Base-by-base conservation (phyloP, 352 stramenopile species). In the Phytophthora lateralis region DNA sequence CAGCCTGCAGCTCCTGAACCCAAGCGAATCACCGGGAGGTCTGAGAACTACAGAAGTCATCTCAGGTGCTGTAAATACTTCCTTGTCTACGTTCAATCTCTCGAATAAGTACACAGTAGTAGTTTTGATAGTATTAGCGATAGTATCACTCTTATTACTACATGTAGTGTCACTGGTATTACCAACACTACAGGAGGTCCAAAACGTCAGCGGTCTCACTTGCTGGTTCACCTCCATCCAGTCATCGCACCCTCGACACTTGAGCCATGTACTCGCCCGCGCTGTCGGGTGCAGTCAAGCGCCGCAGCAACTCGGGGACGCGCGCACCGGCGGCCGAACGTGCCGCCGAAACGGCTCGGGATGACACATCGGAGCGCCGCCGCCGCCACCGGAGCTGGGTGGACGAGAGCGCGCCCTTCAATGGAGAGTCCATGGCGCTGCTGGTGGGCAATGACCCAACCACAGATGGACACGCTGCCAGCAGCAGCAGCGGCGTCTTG, bases 261-360 rank as follows among this genome's bases (percentile, higher is more conserved):
- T 9, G 18, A 18, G 14, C 24, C 27, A 89, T 90, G 81, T 71
- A 77, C 62, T 90, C 81, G 44, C 81, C 81, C 5, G 81, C 81
- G n/a, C 63, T 90, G 7, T 89, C 78, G 1, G 81, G 81, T 29
- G 81, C 77, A 14, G 71, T 75, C 30, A 77, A 71, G 38, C 75
- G 70, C 39, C 82, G 75, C 18, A 64, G 68, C 42, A 80, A 63
- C 55, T 71, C 71, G 46, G 75, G 65, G 24, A 55, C 72, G 9
- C 62, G 67, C 12, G 27, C 47, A 17, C 62, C 52, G 17, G 29
- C 61, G 68, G 55, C 58, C 35, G 60, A 55, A 30, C 58, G 63
- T n/a, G 34, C 51, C 17, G 32, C 63, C 30, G 44, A 59, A 57
- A 60, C 26, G 12, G 10, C 26, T 15, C 44, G 47, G 4, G 62